phyloP scores from a whole-genome alignment of 441 rosid genomes.

The Populus hybrid region DNA sequence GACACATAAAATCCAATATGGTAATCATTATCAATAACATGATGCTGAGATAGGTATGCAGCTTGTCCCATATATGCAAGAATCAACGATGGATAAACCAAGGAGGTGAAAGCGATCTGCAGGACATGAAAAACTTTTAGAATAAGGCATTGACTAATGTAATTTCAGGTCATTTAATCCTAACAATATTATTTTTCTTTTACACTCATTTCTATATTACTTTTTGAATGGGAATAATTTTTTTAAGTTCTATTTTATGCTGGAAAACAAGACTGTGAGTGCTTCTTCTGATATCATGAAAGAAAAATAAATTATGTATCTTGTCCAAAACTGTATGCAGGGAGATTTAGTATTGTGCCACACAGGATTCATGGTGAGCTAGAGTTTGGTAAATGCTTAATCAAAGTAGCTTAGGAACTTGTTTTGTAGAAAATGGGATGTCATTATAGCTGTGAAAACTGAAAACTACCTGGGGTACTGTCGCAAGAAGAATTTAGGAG shows the following conservation, averaged over 20 bases:
- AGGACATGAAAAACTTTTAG: slow-evolving; percentile 20
- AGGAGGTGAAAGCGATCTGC: slow-evolving; percentile 88
- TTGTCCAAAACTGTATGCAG: neutral
- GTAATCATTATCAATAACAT: slow-evolving; percentile 45
- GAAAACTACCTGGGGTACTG: neutral
- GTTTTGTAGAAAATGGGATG: neutral
- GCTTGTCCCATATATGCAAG: slow-evolving; percentile 99
- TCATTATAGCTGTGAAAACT: neutral
- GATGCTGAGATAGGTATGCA: slow-evolving; percentile 85
- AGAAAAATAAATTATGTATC: neutral
- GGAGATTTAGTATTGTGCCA: neutral
- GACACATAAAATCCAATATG: slow-evolving; percentile 88
- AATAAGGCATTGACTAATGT: slow-evolving; percentile 10
- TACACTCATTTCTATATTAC: neutral
- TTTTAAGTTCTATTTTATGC: neutral
- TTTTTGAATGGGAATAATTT: neutral
- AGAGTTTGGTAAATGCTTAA: neutral
- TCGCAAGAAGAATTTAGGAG: neutral
- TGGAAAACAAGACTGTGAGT: neutral
- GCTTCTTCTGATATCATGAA: neutral
- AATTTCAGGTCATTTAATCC: neutral
- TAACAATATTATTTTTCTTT: neutral
- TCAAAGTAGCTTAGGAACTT: neutral
- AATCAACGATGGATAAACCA: slow-evolving; percentile 91
- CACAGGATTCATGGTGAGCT: neutral